A percentile compares a stretch with the other conserved stretches of the same genome.
These are phyloP conservation scores for Epicoccum nigrum DNA, from an alignment of 2,329 filamentous ascomycete species.

Conservation along the genomic window DNA sequence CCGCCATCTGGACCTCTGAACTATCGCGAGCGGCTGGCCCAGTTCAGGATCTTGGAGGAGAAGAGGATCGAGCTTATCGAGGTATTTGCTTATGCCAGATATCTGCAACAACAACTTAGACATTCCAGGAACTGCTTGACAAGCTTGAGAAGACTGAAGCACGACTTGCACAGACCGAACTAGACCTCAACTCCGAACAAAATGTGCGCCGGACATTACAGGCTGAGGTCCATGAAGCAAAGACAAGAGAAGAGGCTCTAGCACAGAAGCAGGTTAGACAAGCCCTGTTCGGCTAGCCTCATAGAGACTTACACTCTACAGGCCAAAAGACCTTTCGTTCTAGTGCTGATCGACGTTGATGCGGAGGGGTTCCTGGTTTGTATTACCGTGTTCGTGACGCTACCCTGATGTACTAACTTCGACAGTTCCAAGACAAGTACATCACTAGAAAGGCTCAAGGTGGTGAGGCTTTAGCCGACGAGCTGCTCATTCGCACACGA, in stretches of 20 bases:
- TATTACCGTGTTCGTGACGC: not conserved
- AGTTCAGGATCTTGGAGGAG: constrained; percentile 47
- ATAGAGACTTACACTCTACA: constrained; percentile 21
- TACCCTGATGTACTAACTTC: not conserved
- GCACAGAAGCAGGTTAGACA: constrained; percentile 38
- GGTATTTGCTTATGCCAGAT: constrained; percentile 18
- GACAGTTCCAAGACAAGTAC: constrained; percentile 47
- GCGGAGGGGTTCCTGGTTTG: constrained; percentile 46
- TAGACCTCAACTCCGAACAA: constrained; percentile 47
- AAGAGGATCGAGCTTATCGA: constrained; percentile 47
- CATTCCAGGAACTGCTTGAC: constrained; percentile 41
- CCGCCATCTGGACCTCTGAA: constrained; percentile 26
- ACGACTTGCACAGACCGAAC: constrained; percentile 43
- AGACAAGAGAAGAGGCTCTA: constrained; percentile 35
- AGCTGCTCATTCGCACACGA: constrained; percentile 41
- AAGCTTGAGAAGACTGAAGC: constrained; percentile 48
- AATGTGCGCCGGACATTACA: constrained; percentile 47
- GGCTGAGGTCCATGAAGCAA: constrained; percentile 39
- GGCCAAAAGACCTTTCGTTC: constrained; percentile 43
- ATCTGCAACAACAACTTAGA: not conserved
- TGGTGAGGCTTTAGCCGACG: constrained; percentile 44
- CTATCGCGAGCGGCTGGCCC: constrained; percentile 43
- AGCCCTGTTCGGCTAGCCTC: not conserved
- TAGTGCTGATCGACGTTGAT: constrained; percentile 48
- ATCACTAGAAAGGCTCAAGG: constrained; percentile 44